A percentile compares a stretch with the other conserved stretches of the same genome.
Conservation (phyloP, 176 grass and related monocot species). For the Neostapfia colusana region DNA sequence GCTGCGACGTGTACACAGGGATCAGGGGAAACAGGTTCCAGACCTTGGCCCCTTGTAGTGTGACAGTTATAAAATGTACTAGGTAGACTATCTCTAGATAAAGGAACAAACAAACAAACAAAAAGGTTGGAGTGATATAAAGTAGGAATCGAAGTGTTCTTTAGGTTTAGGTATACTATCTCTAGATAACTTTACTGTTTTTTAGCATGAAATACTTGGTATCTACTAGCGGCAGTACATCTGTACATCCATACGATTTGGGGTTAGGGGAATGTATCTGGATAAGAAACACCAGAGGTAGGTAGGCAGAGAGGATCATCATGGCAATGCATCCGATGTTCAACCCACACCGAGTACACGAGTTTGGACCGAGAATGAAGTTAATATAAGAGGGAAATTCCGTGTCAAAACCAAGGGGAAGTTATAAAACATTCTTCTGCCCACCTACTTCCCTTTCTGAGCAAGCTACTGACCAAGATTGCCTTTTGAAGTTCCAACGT, state of each 20-base stretch:
- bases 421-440: conserved; percentile 9
- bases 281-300: conserved; percentile 26
- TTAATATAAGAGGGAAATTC: not conserved
- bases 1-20: not conserved
- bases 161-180: conserved; percentile 45
- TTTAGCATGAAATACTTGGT: not conserved
- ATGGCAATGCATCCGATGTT: conserved; percentile 17
- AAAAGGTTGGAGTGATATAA: conserved; percentile 18
- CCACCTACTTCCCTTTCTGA: conserved; percentile 34
- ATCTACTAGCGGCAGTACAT: not conserved
- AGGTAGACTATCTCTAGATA: conserved; percentile 21
- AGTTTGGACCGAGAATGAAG: conserved; percentile 17
- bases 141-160: conserved; percentile 15
- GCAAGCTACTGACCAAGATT: conserved; percentile 44
- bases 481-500: conserved; percentile 42
- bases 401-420: not conserved
- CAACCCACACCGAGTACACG: conserved; percentile 4
- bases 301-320: conserved; percentile 21
- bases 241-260: conserved; percentile 15
- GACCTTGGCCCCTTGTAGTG: conserved; percentile 34
- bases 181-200: not conserved
- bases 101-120: conserved; percentile 19
- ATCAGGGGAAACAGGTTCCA: not conserved
- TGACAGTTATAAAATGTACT: conserved; percentile 29
- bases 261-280: not conserved